A percentile compares a stretch with the other conserved stretches of the same genome.
These are phyloP conservation scores for Colletotrichum musae DNA, from an alignment of 2,329 filamentous ascomycete genomes.

Conservation along the genomic window DNA sequence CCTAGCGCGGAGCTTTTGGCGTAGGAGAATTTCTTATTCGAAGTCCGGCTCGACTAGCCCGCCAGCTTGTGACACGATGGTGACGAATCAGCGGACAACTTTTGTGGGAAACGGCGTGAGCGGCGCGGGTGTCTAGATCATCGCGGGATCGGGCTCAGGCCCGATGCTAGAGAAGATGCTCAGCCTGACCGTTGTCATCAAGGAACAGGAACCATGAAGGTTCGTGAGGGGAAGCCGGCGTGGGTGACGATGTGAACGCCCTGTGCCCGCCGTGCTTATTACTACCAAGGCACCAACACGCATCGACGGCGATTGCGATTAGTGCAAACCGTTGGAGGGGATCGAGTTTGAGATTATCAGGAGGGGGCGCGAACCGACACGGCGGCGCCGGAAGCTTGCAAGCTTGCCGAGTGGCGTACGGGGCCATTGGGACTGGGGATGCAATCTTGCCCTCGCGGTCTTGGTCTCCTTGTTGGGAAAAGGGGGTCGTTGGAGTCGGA, in stretches of 20 bases:
- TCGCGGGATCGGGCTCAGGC: constrained; percentile 25
- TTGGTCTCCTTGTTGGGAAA: constrained; percentile 37
- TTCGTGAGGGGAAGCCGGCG: constrained; percentile 30
- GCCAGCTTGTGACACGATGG: constrained; percentile 3
- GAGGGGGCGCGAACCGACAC: constrained; percentile 38
- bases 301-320: constrained; percentile 20
- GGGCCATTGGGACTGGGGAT: constrained; percentile 28
- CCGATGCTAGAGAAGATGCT: constrained; percentile 10
- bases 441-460: constrained; percentile 33
- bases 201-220: constrained; percentile 24
- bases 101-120: constrained; percentile 12
- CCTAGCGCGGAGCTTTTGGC: constrained; percentile 21
- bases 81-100: constrained; percentile 12
- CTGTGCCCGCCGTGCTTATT: constrained; percentile 6
- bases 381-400: constrained; percentile 36
- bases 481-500: constrained; percentile 20
- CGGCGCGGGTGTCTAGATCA: not conserved
- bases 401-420: constrained; percentile 25
- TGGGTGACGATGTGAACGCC: not conserved
- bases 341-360: constrained; percentile 27
- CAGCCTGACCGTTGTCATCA: not conserved
- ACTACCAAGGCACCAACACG: constrained; percentile 9
- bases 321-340: constrained; percentile 19
- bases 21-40: constrained; percentile 11
- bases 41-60: constrained; percentile 8